Evolutionary conservation across 805 yeast species (phyloP).

Genomic region (Metschnikowia orientalis): DNA sequence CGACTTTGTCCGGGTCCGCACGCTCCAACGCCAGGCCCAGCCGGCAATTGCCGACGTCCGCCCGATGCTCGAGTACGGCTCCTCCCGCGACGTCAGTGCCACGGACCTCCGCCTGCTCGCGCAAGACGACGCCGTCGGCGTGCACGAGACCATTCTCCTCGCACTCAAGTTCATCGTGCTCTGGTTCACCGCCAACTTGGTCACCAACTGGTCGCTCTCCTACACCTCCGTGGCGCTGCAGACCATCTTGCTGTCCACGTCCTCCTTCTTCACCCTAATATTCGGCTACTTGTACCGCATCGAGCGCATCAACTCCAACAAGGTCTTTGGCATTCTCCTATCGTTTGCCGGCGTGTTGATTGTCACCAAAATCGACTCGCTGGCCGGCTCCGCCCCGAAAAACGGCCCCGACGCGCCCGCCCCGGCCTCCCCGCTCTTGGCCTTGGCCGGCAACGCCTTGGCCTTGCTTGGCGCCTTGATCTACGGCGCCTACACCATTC

Average conservation of each 20-base stretch:
- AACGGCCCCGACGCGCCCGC: constrained; percentile 9
- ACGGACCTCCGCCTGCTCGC: constrained; percentile 2
- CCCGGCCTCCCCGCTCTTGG: constrained; percentile 14
- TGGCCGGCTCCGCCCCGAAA: constrained; percentile 18
- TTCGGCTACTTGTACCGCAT: constrained; percentile 71
- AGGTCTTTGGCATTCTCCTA: constrained; percentile 63
- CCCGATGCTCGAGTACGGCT: constrained; percentile 12
- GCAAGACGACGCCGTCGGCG: constrained; percentile 24
- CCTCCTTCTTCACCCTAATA: constrained; percentile 86
- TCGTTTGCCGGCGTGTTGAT: constrained; percentile 76
- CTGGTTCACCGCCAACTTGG: constrained; percentile 89
- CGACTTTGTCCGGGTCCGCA: constrained; percentile 19
- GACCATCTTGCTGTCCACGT: constrained; percentile 86
- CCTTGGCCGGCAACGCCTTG: constrained; percentile 66
- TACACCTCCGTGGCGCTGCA: constrained; percentile 94
- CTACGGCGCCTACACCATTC: constrained; percentile 86
- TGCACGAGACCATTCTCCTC: constrained; percentile 64
- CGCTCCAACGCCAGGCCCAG: not conserved
- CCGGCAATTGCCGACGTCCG: constrained; percentile 1
- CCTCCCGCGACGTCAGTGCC: constrained; percentile 9
- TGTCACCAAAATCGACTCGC: constrained; percentile 65
- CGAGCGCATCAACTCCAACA: constrained; percentile 61
- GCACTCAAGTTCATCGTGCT: constrained; percentile 79
- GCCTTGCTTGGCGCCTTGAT: constrained; percentile 85
- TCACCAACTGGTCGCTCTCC: constrained; percentile 76